Percentiles rank a stretch among this genome's conserved stretches.
phyloP scores from a whole-genome alignment of 768 basidiomycete genomes.

The Pisolithus sp. region DNA sequence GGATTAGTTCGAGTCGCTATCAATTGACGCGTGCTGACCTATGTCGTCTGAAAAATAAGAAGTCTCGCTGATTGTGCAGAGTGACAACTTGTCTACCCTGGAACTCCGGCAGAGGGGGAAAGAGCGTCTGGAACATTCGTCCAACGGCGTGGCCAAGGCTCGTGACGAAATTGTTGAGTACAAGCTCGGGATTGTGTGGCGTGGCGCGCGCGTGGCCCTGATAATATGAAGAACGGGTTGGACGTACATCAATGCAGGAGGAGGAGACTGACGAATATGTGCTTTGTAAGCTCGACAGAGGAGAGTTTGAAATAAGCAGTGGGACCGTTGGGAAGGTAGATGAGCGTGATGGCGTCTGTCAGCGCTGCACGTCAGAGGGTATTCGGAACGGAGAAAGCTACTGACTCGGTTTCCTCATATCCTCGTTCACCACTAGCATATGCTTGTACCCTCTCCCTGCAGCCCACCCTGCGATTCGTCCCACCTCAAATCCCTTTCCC shows the following conservation, averaged over 20 bases:
- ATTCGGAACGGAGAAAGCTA: conserved; percentile 8
- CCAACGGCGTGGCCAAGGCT: conserved; percentile 90
- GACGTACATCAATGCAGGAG: neutral
- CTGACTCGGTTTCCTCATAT: conserved; percentile 90
- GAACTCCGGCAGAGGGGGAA: conserved; percentile 92
- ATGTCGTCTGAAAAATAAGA: conserved; percentile 94
- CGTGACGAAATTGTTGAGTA: conserved; percentile 91
- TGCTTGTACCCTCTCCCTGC: conserved; percentile 84
- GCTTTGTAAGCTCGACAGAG: conserved; percentile 76
- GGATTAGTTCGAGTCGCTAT: conserved; percentile 2
- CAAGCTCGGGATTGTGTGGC: conserved; percentile 89
- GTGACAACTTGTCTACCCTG: conserved; percentile 96
- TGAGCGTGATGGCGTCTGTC: conserved; percentile 86
- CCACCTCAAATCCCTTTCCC: conserved; percentile 86
- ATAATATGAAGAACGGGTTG: conserved; percentile 5
- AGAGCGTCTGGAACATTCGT: conserved; percentile 92
- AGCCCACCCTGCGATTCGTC: conserved; percentile 90
- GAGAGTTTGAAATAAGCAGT: conserved; percentile 96
- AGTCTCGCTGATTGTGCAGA: conserved; percentile 91
- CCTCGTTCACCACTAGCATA: conserved; percentile 90
- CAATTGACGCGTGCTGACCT: conserved; percentile 44
- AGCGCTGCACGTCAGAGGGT: conserved; percentile 2
- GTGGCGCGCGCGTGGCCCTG: conserved; percentile 92
- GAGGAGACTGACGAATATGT: conserved; percentile 75
- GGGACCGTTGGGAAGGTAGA: conserved; percentile 87